These are phyloP conservation scores for Colletotrichum gigasporum DNA, from an alignment of 2,329 filamentous ascomycete species.

Conservation along the genomic window DNA sequence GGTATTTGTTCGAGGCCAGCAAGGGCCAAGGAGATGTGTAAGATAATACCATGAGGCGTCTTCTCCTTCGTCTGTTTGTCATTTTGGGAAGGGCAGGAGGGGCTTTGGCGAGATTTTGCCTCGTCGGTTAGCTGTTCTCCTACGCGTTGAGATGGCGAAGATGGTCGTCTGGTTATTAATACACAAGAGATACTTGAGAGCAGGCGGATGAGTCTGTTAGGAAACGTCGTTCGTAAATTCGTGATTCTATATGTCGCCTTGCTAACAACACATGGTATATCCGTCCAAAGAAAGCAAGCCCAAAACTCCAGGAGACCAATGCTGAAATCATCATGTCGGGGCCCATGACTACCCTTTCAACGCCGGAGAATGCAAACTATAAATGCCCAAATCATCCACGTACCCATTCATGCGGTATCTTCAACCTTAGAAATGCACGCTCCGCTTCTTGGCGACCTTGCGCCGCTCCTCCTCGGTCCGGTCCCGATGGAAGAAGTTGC, in stretches of 20 bases:
- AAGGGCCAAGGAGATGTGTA: no score
- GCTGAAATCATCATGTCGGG: no score
- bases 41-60: no score
- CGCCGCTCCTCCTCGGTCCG: conserved; percentile 49
- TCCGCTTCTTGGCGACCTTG: conserved; percentile 58
- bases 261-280: background rate
- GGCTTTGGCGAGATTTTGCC: no score
- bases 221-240: background rate
- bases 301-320: background rate
- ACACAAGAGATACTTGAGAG: no score
- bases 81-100: no score
- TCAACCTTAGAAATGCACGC: conserved; percentile 50
- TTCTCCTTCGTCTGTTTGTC: no score
- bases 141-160: no score
- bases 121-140: no score
- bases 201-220: no score
- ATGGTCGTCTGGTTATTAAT: no score
- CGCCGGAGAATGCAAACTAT: background rate
- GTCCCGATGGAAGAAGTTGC: conserved; percentile 51
- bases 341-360: background rate
- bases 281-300: background rate
- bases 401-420: background rate
- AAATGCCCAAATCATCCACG: background rate
- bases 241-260: background rate
- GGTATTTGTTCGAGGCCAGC: no score